These are phyloP conservation scores for Leptographium galeiforme DNA, from an alignment of 2,329 filamentous ascomycete species.

Conservation along the genomic window DNA sequence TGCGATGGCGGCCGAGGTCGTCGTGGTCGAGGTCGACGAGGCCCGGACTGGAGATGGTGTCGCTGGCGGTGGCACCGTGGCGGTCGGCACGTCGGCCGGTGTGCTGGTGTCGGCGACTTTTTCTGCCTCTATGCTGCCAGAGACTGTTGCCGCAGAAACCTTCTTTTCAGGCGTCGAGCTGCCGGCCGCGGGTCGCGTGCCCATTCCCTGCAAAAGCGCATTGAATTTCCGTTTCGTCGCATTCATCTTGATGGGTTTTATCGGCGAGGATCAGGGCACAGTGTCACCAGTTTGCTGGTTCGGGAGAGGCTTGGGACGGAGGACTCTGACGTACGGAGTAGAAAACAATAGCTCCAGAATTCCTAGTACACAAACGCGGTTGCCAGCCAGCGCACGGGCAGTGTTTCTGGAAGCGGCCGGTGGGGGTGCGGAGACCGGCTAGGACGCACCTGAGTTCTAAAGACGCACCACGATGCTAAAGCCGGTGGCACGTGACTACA, in stretches of 20 bases:
- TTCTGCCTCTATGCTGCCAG: not conserved
- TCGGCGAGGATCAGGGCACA: too few relatives aligned
- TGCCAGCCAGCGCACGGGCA: too few relatives aligned
- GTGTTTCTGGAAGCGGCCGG: too few relatives aligned
- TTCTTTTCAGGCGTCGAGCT: constrained; percentile 21
- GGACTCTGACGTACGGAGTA: too few relatives aligned
- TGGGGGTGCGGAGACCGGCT: too few relatives aligned
- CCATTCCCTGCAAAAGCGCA: constrained; percentile 54
- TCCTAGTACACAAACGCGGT: too few relatives aligned
- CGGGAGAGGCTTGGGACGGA: too few relatives aligned
- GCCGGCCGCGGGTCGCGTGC: constrained; percentile 33
- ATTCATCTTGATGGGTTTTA: constrained; percentile 36
- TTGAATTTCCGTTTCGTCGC: constrained; percentile 79
- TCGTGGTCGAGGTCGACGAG: not conserved
- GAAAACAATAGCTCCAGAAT: too few relatives aligned
- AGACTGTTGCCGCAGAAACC: not conserved
- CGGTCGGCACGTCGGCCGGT: not conserved
- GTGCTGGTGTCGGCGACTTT: not conserved
- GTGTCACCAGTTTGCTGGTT: too few relatives aligned
- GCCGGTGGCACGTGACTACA: too few relatives aligned
- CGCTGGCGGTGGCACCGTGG: not conserved
- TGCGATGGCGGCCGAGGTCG: constrained; percentile 4
- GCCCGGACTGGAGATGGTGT: not conserved
- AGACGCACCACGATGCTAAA: too few relatives aligned
- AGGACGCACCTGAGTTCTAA: too few relatives aligned